Base-by-base conservation (phyloP, 2,329 filamentous ascomycete species). In the Onygenales sp. region DNA sequence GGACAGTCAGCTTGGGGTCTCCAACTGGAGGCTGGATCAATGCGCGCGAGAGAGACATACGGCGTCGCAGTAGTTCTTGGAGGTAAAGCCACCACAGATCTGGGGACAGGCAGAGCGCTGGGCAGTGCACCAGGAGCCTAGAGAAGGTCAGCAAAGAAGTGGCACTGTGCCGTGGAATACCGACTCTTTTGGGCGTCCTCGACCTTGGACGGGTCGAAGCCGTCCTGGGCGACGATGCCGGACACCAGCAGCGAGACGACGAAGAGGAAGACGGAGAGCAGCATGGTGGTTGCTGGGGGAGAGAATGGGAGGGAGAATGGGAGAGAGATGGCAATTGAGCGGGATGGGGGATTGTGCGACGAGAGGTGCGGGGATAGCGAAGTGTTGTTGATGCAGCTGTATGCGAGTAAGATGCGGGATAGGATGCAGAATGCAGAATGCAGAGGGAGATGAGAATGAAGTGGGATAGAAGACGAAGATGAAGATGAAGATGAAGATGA, bases 41-140 rank as follows among this genome's bases (percentile, higher is more conserved):
- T 31, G 7, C 39, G 21, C 21, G 21, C 21, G 21, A 27, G 47
- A 69, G 46, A 49, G 47, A 69, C 79, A 65, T 76, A 86, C 83
- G 37, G 69, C 44, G 57, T 81, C 73, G 65, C 83, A 86, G 48
- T 63, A 67, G 71, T 84, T 84, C 57, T 63, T 61, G 56, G 64
- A 68, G 59, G 73, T 69, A 57, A 66, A 63, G 57, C 75, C 74
- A 57, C 74, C 74, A 69, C 83, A 86, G 58, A 85, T 74, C 54
- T 75, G 65, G 13, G 78, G 79, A 70, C 83, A 86, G 44, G 75
- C 76, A 68, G 82, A 81, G 56, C 69, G 68, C 70, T 85, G 72
- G 57, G 74, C 79, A 52, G 68, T 66, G 65, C 83, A 86, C 81
- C 81, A 85, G 54, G 70, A 61, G 56, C 64, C 76, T 78, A 51